Evolutionary conservation across 371 early-diverging fungal species (phyloP), one percentile per base, ranked within the genome.

Genomic region (Smittium culicis): DNA sequence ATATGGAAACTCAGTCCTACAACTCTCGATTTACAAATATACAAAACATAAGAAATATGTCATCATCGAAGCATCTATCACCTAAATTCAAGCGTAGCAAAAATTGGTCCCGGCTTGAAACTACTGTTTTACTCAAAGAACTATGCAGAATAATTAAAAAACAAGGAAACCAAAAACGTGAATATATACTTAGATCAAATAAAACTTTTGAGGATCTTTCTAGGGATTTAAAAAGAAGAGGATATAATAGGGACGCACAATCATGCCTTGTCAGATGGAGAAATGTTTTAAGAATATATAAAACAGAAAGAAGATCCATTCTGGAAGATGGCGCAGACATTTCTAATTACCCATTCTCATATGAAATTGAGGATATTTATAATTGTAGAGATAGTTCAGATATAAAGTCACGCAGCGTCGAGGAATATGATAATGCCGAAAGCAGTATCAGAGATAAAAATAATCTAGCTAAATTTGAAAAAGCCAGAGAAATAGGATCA

Each of bases 211-310:
- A 76, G 71, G 68, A 71, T 54, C 73, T 71, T 16, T 72, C 75
- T 32, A 70, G 74, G 60, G 63, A 60, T 17, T 69, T 76, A 63
- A 71, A 71, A 65, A 62, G 65, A 32, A 70, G 74, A 45, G 77
- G 74, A 34, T 76, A 73, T 58, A 69, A 71, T 71, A 70, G 76
- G 60, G 74, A 76, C 30, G 77, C 72, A 67, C 76, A 76, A 56
- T 77, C 75, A 11, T 76, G 76, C 67, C 71, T 76, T 72, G 75
- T 76, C 69, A 77, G 76, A 71, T 76, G 76, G 76, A 76, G 76
- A 76, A 76, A 76, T 61, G 66, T 76, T 57, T 72, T 76, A 55
- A 74, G 76, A 34, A 72, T 77, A 34, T 76, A 76, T 66, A 76
- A 76, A 69, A 71, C 72, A 66, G 34, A 66, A 34, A 76, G 76